Conservation (phyloP, 176 grass and related monocot genomes). For the Paspalum notatum region DNA sequence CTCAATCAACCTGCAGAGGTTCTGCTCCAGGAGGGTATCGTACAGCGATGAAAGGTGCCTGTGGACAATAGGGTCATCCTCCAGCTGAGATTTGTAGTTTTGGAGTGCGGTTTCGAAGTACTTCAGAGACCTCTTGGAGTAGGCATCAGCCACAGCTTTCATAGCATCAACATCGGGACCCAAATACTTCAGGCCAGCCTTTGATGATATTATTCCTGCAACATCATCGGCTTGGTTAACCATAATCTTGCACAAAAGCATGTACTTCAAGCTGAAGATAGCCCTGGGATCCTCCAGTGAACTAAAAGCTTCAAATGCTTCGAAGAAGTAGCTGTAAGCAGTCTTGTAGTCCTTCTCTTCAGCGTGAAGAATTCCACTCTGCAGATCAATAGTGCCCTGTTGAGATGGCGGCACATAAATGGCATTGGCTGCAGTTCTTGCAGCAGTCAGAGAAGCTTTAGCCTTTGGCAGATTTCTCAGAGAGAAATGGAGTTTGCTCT, state of each 20-base stretch:
- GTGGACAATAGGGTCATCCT: constrained; percentile 82
- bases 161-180: constrained; percentile 79
- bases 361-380: constrained; percentile 81
- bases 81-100: constrained; percentile 71
- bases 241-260: constrained; percentile 89
- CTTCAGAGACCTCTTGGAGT: constrained; percentile 75
- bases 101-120: constrained; percentile 77
- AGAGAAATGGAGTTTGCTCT: constrained; percentile 93
- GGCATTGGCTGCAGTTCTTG: constrained; percentile 83
- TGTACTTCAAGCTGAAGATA: constrained; percentile 76
- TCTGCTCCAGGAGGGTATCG: no score
- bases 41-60: constrained; percentile 83
- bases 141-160: constrained; percentile 73
- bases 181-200: constrained; percentile 74
- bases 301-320: constrained; percentile 86
- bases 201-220: constrained; percentile 69
- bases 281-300: constrained; percentile 67
- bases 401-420: constrained; percentile 84
- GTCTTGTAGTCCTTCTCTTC: constrained; percentile 97
- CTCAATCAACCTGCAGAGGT: no score
- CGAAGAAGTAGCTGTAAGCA: constrained; percentile 90
- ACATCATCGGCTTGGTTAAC: constrained; percentile 77
- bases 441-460: constrained; percentile 81
- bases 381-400: constrained; percentile 83
- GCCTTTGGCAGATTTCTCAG: constrained; percentile 84